Percentiles rank a stretch among this genome's conserved stretches.
Evolutionary conservation across 202 grass and related monocot species (phyloP).

Genomic region (Digitaria exilis): DNA sequence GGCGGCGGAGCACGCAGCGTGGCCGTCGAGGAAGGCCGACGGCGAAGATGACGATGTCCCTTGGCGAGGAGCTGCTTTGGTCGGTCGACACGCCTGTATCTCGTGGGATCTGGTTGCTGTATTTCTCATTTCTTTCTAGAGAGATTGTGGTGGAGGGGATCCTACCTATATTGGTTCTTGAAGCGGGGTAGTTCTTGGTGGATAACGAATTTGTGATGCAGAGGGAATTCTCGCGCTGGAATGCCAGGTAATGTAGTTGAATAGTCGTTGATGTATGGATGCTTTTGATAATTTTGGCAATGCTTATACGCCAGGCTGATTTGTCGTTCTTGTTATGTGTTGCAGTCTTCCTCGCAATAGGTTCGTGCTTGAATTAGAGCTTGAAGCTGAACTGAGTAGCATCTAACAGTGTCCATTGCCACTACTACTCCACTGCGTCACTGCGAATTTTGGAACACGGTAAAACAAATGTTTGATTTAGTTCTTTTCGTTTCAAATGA

Average conservation of each 20-base stretch:
- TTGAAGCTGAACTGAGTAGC: neutral
- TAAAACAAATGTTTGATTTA: neutral
- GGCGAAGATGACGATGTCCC: neutral
- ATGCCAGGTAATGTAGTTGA: neutral
- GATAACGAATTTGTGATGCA: neutral
- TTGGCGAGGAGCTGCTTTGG: neutral
- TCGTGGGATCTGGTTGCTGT: neutral
- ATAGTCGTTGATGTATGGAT: neutral
- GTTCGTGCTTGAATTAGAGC: neutral
- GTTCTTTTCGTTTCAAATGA: neutral
- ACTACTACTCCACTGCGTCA: too few species aligned
- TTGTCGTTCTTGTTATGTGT: neutral
- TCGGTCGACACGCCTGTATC: neutral
- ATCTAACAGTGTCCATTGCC: neutral
- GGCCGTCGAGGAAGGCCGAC: too few species aligned
- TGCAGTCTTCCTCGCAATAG: neutral
- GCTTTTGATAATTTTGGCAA: neutral
- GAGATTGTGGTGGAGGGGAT: neutral
- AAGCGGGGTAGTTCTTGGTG: neutral
- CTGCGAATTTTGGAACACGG: neutral
- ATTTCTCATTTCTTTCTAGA: slow-evolving; percentile 1
- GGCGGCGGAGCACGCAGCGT: neutral
- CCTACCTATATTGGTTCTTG: neutral
- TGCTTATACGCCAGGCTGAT: neutral
- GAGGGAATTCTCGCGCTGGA: neutral